Evolutionary conservation across 352 stramenopile genomes (phyloP).

Genomic region (Peronospora destructor): DNA sequence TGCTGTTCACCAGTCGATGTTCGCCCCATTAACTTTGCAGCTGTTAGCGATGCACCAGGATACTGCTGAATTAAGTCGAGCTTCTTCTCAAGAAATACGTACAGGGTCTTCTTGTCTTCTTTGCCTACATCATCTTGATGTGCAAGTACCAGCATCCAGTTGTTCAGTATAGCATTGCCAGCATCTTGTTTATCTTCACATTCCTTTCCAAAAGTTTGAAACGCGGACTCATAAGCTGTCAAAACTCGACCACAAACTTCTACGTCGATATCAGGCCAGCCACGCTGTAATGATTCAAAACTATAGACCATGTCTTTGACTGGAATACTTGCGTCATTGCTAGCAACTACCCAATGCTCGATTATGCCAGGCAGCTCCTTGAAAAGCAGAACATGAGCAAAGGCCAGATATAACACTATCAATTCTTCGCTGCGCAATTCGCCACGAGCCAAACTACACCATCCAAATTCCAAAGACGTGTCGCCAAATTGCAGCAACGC

Average conservation of each 20-base stretch:
- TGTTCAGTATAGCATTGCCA: constrained; percentile 28
- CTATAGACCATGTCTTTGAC: constrained; percentile 27
- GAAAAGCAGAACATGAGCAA: constrained; percentile 25
- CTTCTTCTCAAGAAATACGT: constrained; percentile 25
- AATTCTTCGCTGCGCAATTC: constrained; percentile 20
- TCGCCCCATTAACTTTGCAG: constrained; percentile 21
- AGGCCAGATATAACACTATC: constrained; percentile 18
- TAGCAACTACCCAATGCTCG: constrained; percentile 28
- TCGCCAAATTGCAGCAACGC: constrained; percentile 23
- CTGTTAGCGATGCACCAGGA: constrained; percentile 23
- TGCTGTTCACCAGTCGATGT: constrained; percentile 4
- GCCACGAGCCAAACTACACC: constrained; percentile 20
- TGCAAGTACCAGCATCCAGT: constrained; percentile 37
- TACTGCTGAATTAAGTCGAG: constrained; percentile 17
- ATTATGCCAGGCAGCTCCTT: constrained; percentile 23
- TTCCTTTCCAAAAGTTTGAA: constrained; percentile 14
- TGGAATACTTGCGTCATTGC: constrained; percentile 15
- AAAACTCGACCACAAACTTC: constrained; percentile 9
- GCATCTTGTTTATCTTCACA: constrained; percentile 6
- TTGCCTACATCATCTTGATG: constrained; percentile 8
- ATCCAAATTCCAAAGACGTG: constrained; percentile 16
- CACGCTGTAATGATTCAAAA: constrained; percentile 18
- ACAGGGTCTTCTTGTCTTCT: constrained; percentile 14
- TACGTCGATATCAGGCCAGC: constrained; percentile 3
- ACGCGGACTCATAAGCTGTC: constrained; percentile 21